A percentile compares a stretch with the other conserved stretches of the same genome.
Conservation (phyloP, 1,139 yeast genomes). For the Arxiozyma slooffiae region DNA sequence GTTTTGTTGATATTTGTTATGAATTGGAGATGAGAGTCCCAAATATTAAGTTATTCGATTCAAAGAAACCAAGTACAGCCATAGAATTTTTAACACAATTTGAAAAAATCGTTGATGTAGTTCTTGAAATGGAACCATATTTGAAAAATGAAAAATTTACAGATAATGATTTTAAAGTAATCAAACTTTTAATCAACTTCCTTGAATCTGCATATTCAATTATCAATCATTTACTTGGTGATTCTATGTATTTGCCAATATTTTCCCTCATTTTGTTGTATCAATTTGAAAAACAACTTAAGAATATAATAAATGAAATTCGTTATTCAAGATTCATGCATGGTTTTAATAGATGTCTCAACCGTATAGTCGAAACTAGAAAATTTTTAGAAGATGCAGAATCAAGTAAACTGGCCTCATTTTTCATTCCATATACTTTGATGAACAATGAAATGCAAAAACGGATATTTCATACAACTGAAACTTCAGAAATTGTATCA, state of each 20-base stretch:
- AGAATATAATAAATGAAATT: neutral
- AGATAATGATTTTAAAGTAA: conserved; percentile 8
- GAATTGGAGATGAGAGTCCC: neutral
- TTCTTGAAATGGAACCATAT: conserved; percentile 7
- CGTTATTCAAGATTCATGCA: conserved; percentile 5
- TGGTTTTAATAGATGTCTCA: conserved; percentile 3
- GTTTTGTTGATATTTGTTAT: conserved; percentile 6
- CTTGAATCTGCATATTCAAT: conserved; percentile 1
- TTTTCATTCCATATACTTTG: conserved; percentile 7
- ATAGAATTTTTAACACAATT: conserved; percentile 8
- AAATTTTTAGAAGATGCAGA: neutral
- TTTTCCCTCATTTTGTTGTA: conserved; percentile 3
- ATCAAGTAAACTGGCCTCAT: conserved; percentile 7
- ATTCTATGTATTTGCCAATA: conserved; percentile 1
- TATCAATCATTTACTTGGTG: neutral
- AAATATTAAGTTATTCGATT: conserved; percentile 5
- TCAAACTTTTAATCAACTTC: neutral
- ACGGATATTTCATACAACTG: conserved; percentile 6
- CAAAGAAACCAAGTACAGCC: conserved; percentile 8
- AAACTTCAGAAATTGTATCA: conserved; percentile 7
- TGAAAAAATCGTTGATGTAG: conserved; percentile 5
- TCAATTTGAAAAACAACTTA: conserved; percentile 8
- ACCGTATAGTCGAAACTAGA: neutral
- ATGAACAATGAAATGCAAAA: conserved; percentile 4
- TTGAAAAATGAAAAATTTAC: conserved; percentile 10